Conservation (phyloP, 2,329 filamentous ascomycete species). For the Lecanicillium sp. region DNA sequence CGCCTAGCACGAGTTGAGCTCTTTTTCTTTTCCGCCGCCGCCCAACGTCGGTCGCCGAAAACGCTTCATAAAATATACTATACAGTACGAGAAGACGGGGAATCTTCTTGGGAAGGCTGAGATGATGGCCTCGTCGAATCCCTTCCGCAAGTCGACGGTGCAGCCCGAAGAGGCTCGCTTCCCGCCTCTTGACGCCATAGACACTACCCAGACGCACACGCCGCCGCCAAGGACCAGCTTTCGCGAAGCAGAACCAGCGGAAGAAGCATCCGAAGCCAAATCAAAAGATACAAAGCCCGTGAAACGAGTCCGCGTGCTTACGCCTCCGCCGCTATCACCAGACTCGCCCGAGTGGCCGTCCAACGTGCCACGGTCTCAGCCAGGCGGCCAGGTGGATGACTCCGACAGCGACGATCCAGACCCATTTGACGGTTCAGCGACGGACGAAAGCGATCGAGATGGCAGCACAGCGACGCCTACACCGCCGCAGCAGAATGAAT, state of each 20-base stretch:
- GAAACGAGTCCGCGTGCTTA: constrained; percentile 62
- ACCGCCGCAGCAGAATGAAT: constrained; percentile 10
- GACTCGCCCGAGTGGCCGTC: constrained; percentile 35
- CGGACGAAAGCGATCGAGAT: constrained; percentile 21
- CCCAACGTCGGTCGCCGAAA: too few species aligned
- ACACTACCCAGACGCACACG: constrained; percentile 16
- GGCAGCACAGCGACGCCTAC: constrained; percentile 16
- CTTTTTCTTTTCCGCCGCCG: too few species aligned
- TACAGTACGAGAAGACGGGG: too few species aligned
- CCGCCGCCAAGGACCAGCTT: constrained; percentile 18
- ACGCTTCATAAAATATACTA: too few species aligned
- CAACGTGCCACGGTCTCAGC: constrained; percentile 1
- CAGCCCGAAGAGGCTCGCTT: constrained; percentile 16
- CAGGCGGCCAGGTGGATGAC: constrained; percentile 19
- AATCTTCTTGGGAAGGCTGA: not conserved
- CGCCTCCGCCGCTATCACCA: constrained; percentile 53
- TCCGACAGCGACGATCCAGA: constrained; percentile 16
- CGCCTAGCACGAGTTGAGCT: too few species aligned
- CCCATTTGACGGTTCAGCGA: constrained; percentile 22
- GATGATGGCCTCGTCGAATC: constrained; percentile 36
- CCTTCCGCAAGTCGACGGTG: constrained; percentile 39
- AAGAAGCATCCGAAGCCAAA: constrained; percentile 10
- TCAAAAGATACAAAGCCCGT: constrained; percentile 36
- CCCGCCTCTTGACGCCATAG: constrained; percentile 21
- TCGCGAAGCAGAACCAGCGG: constrained; percentile 9